These are phyloP conservation scores for Cystofilobasidium bisporidii DNA, from an alignment of 768 basidiomycete genomes.

Conservation along the genomic window DNA sequence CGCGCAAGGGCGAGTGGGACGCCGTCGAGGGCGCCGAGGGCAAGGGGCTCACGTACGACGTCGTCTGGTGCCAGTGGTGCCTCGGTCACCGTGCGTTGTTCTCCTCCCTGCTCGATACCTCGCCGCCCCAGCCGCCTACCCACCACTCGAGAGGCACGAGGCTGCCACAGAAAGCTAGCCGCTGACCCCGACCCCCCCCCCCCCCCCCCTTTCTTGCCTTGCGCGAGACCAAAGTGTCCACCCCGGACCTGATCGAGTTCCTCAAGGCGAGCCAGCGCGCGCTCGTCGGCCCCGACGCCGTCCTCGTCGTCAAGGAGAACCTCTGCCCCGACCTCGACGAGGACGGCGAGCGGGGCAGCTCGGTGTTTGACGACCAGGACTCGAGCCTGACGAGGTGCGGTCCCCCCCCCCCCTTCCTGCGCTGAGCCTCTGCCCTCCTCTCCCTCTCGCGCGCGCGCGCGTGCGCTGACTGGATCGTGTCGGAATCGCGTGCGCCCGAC, in stretches of 20 bases:
- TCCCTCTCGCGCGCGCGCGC: too few relatives aligned
- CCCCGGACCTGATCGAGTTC: slow-evolving; percentile 62
- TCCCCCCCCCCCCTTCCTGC: background rate
- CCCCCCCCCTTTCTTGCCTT: too few relatives aligned
- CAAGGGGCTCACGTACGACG: slow-evolving; percentile 60
- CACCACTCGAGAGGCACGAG: too few relatives aligned
- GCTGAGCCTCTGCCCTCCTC: background rate
- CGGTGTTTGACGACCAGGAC: slow-evolving; percentile 69
- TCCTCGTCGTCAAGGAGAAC: slow-evolving; percentile 90
- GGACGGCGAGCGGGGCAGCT: slow-evolving; percentile 47
- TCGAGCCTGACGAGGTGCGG: slow-evolving; percentile 77
- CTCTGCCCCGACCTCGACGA: slow-evolving; percentile 52
- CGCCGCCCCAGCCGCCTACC: too few relatives aligned
- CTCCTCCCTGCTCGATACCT: too few relatives aligned
- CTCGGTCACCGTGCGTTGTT: slow-evolving; percentile 46
- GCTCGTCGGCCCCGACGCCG: slow-evolving; percentile 39
- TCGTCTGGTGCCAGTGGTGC: slow-evolving; percentile 97
- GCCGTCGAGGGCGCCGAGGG: slow-evolving; percentile 44
- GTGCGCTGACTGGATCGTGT: background rate
- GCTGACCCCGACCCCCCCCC: too few relatives aligned
- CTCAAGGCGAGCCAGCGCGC: slow-evolving; percentile 56
- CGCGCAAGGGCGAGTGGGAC: slow-evolving; percentile 52
- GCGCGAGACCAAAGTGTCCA: too few relatives aligned
- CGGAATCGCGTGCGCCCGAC: slow-evolving; percentile 1
- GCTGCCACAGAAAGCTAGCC: too few relatives aligned